Evolutionary conservation across 73 alveolate genomes (phyloP).

Genomic region (Paramecium sexaurelia): DNA sequence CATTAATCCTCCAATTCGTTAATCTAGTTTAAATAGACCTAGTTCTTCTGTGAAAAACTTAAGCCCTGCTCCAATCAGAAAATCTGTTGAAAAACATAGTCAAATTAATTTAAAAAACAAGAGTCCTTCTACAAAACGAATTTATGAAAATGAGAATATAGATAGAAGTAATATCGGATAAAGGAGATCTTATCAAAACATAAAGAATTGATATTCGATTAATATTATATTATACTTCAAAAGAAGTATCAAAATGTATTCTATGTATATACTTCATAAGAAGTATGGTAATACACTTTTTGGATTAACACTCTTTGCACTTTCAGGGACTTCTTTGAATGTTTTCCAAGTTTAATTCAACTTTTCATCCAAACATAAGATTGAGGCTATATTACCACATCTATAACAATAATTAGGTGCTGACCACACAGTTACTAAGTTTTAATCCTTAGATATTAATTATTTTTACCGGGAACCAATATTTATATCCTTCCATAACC

Average conservation of each 20-base stretch:
- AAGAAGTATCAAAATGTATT: background rate
- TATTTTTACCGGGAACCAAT: slow-evolving; percentile 80
- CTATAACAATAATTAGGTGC: slow-evolving; percentile 97
- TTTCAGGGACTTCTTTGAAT: slow-evolving; percentile 68
- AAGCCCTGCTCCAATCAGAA: slow-evolving; percentile 9
- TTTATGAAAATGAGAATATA: background rate
- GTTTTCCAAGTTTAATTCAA: slow-evolving; percentile 81
- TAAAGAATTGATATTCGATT: background rate
- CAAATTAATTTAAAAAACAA: background rate
- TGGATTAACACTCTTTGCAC: slow-evolving; percentile 72
- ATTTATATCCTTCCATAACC: slow-evolving; percentile 84
- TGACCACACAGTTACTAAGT: slow-evolving; percentile 96
- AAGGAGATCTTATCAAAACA: background rate
- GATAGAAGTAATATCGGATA: background rate
- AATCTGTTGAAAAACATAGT: background rate
- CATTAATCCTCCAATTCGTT: background rate
- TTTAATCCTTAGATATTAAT: slow-evolving; percentile 77
- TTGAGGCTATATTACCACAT: slow-evolving; percentile 95
- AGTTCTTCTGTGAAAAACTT: slow-evolving; percentile 1
- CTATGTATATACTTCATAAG: slow-evolving; percentile 52
- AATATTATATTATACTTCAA: background rate
- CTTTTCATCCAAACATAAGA: slow-evolving; percentile 82
- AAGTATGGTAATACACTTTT: slow-evolving; percentile 75
- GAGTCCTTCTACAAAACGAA: background rate
- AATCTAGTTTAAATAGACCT: slow-evolving; percentile 31